Evolutionary conservation across 2,329 filamentous ascomycete species (phyloP).

Genomic region (Talaromyces pinophilus): DNA sequence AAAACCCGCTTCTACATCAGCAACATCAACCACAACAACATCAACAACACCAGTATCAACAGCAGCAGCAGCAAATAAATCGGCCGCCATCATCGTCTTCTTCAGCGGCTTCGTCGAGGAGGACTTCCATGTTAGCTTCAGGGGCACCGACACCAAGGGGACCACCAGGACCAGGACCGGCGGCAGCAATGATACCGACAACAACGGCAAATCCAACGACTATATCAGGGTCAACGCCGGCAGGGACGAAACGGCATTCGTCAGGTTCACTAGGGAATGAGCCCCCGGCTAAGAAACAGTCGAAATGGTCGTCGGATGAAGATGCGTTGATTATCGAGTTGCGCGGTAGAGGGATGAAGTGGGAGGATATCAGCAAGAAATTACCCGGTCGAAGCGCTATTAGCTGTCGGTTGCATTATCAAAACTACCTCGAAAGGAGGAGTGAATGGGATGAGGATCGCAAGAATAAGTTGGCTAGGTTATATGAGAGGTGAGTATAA

Average conservation of each 20-base stretch:
- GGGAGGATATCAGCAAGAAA: conserved; percentile 95
- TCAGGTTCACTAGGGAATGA: conserved; percentile 49
- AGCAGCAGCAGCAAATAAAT: conserved; percentile 12
- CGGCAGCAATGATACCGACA: conserved; percentile 25
- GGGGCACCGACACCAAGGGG: conserved; percentile 25
- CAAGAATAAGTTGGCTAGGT: conserved; percentile 91
- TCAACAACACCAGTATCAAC: background rate
- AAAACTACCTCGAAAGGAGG: conserved; percentile 91
- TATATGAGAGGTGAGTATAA: conserved; percentile 82
- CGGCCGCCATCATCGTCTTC: conserved; percentile 36
- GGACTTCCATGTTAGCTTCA: conserved; percentile 25
- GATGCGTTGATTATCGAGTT: conserved; percentile 92
- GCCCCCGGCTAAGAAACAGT: conserved; percentile 87
- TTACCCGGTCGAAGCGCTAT: conserved; percentile 89
- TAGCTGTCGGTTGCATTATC: conserved; percentile 91
- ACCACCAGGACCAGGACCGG: background rate
- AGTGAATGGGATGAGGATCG: conserved; percentile 97
- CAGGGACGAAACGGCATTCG: conserved; percentile 46
- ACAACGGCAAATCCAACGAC: conserved; percentile 1
- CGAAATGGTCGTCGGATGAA: conserved; percentile 94
- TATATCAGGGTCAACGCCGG: conserved; percentile 25
- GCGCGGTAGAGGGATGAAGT: conserved; percentile 90
- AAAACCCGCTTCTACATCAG: conserved; percentile 25
- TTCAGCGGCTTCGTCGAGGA: conserved; percentile 13
- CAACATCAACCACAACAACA: background rate